Evolutionary conservation across 2,329 filamentous ascomycete species (phyloP).

Genomic region (Knufia fluminis): DNA sequence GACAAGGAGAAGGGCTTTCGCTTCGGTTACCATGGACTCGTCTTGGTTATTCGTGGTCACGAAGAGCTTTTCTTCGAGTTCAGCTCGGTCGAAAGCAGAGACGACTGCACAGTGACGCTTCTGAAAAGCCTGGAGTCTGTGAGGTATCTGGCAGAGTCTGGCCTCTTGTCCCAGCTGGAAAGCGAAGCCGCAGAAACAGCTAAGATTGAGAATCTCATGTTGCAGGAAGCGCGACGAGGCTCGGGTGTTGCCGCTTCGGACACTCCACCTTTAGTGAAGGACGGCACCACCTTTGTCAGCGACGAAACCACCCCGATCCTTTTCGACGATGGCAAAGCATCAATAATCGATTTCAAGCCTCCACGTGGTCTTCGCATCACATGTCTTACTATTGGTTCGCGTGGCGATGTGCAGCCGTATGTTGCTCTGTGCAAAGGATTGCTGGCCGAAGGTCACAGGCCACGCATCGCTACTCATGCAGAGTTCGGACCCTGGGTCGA

Average conservation of each 20-base stretch:
- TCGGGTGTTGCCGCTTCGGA: slow-evolving; percentile 24
- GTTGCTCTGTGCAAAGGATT: slow-evolving; percentile 91
- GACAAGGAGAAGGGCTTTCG: slow-evolving; percentile 93
- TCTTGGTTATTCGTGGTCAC: slow-evolving; percentile 85
- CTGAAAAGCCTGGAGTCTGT: slow-evolving; percentile 66
- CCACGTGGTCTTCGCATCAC: slow-evolving; percentile 70
- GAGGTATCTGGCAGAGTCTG: slow-evolving; percentile 61
- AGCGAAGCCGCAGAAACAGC: slow-evolving; percentile 63
- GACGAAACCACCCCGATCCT: slow-evolving; percentile 59
- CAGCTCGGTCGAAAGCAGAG: slow-evolving; percentile 62
- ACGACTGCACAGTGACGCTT: slow-evolving; percentile 79
- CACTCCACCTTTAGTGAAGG: slow-evolving; percentile 22
- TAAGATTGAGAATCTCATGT: slow-evolving; percentile 63
- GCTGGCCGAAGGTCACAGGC: slow-evolving; percentile 73
- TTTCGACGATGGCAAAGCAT: slow-evolving; percentile 82
- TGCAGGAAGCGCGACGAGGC: slow-evolving; percentile 61
- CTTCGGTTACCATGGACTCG: slow-evolving; percentile 80
- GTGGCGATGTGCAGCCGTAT: slow-evolving; percentile 94
- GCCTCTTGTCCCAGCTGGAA: slow-evolving; percentile 57
- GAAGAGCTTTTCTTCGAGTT: slow-evolving; percentile 98
- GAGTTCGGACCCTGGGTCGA: slow-evolving; percentile 88
- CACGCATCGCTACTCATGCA: slow-evolving; percentile 79
- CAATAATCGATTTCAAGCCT: slow-evolving; percentile 86
- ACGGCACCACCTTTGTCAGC: slow-evolving; percentile 13
- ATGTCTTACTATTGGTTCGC: slow-evolving; percentile 89